phyloP scores from a whole-genome alignment of 257 asterid species.

The Solanum okadae region DNA sequence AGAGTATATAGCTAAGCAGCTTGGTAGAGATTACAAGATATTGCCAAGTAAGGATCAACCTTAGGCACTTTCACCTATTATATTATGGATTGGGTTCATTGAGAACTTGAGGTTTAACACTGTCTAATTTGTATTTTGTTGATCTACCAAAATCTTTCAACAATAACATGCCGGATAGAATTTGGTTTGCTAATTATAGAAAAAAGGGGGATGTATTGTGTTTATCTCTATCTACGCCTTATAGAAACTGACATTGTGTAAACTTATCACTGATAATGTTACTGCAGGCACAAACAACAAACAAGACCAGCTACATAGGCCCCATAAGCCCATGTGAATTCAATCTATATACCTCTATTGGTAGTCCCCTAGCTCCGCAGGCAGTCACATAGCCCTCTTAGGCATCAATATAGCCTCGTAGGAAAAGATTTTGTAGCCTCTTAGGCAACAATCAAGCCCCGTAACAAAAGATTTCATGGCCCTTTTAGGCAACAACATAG shows the following conservation, averaged over 20 bases:
- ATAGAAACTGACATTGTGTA: background rate
- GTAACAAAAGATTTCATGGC: background rate
- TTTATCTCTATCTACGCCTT: background rate
- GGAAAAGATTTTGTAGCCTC: background rate
- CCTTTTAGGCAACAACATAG: background rate
- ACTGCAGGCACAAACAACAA: background rate
- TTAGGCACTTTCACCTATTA: background rate
- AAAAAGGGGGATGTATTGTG: background rate
- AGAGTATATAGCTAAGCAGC: slow-evolving; percentile 43
- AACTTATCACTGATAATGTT: background rate
- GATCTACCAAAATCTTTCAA: background rate
- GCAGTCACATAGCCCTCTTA: background rate
- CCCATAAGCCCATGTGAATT: background rate
- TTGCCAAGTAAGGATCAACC: slow-evolving; percentile 47
- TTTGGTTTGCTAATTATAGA: background rate
- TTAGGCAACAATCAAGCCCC: background rate
- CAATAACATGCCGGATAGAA: background rate
- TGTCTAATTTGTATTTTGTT: background rate
- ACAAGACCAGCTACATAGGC: background rate
- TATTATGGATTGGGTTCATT: background rate
- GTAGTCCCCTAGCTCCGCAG: background rate
- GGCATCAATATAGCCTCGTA: too few relatives aligned
- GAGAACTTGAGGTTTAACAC: background rate
- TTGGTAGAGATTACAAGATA: slow-evolving; percentile 40
- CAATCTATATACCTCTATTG: background rate